Evolutionary conservation across 2,329 filamentous ascomycete species (phyloP), one percentile per base, ranked within the genome.

Genomic region (Penicillium janthinellum): DNA sequence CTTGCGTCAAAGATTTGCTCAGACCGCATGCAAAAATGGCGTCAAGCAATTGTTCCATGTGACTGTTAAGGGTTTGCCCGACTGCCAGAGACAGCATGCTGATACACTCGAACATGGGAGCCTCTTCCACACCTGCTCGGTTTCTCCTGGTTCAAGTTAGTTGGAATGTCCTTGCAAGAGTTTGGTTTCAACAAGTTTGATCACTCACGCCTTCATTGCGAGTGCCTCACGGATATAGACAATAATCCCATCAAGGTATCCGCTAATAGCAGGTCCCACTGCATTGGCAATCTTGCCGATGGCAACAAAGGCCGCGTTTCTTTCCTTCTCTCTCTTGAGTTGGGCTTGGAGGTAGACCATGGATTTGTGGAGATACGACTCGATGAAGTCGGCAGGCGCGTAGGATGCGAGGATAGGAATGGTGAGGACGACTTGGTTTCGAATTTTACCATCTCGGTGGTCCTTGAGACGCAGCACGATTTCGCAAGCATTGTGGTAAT

Each of bases 261-360:
- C 93, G 3, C 91, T 91, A 73, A 99, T 98, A 55, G 92, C 90
- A 66, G 93, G 96, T 70, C 95, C 95, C 52, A 99, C 94, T 0
- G 95, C 94, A 76, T 96, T 96, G 52, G 95, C 94, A 69, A 99
- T 92, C 74, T 96, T 93, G 35, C 95, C 95, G 66, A 99, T 97
- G 14, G 95, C 95, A 51, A 96, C 84, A 72, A 99, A 99, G 2
- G 95, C 93, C 67, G 96, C 89, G 71, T 96, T 96, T 25, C 92
- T 85, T 72, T 98, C 93, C 76, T 95, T 96, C 64, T 96, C 92
- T 73, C 94, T 92, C 79, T 97, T 96, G 38, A 99, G 83, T 81
- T 98, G 92, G 35, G 90, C 88, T 60, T 96, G 94, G 5, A 99
- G 84, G 72, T 97, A 96, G 15, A 96, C 86, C 95, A 99, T 99